Conservation (phyloP, 2,329 filamentous ascomycete genomes). For the Colletotrichum sp. region DNA sequence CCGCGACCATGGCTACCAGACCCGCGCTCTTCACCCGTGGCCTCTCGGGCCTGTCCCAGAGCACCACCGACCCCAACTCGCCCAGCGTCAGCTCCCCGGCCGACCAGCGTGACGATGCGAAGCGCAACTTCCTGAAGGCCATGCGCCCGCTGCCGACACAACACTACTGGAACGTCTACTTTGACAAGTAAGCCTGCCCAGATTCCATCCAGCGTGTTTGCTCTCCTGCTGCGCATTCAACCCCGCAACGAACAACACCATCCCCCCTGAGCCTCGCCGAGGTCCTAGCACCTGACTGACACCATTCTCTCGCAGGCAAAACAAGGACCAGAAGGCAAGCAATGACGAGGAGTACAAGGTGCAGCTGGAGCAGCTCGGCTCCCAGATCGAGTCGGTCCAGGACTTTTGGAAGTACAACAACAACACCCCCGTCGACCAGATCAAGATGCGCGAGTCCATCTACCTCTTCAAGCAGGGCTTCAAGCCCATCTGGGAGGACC, state of each 20-base stretch:
- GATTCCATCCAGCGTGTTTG: not conserved
- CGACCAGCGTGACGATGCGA: conserved; percentile 76
- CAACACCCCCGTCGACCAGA: conserved; percentile 77
- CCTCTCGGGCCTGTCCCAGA: conserved; percentile 66
- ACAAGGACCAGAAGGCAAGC: conserved; percentile 45
- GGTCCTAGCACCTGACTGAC: not conserved
- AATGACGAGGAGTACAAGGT: conserved; percentile 53
- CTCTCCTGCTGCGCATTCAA: not conserved
- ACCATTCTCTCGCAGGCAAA: conserved; percentile 35
- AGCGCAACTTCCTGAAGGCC: conserved; percentile 81
- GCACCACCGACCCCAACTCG: conserved; percentile 60
- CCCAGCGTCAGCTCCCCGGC: conserved; percentile 70
- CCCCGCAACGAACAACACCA: not conserved
- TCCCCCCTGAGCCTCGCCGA: not conserved
- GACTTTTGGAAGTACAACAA: conserved; percentile 87
- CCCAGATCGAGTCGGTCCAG: conserved; percentile 78
- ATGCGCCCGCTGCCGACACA: conserved; percentile 77
- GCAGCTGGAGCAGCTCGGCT: conserved; percentile 66
- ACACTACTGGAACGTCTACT: conserved; percentile 80
- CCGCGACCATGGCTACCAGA: conserved; percentile 57
- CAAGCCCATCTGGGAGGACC: conserved; percentile 82
- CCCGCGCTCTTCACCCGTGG: conserved; percentile 67
- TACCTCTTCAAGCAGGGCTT: conserved; percentile 83
- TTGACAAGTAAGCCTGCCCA: conserved; percentile 56
- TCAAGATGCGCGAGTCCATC: conserved; percentile 78